phyloP scores from a whole-genome alignment of 139 green algal genomes.

The Chlamydomonas applanata region DNA sequence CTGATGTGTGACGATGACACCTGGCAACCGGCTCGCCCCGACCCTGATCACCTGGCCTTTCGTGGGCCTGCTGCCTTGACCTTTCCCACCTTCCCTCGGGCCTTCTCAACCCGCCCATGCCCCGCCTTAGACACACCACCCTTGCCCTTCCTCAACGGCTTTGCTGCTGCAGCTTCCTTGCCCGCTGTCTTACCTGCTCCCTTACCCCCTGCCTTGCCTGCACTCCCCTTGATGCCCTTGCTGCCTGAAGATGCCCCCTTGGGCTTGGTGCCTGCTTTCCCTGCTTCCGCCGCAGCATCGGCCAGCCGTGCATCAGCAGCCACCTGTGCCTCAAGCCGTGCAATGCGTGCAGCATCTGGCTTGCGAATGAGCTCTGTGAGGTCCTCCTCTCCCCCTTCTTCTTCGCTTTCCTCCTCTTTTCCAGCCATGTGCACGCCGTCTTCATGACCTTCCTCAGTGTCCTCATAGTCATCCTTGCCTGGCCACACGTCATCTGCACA shows the following conservation, averaged over 20 bases:
- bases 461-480: neutral
- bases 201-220: neutral
- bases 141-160: too few relatives aligned
- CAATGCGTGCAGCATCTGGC: neutral
- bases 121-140: too few relatives aligned
- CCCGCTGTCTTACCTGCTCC: too few relatives aligned
- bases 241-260: neutral
- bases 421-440: neutral
- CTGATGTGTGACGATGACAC: too few relatives aligned
- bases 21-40: too few relatives aligned
- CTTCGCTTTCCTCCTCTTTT: neutral
- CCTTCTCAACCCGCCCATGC: too few relatives aligned
- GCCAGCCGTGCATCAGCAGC: neutral
- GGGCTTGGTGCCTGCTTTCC: neutral
- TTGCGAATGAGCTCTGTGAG: neutral
- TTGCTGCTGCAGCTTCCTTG: too few relatives aligned
- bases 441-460: neutral
- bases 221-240: neutral
- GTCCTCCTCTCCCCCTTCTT: neutral
- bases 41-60: too few relatives aligned
- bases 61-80: too few relatives aligned
- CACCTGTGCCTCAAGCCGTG: neutral
- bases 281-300: too few relatives aligned
- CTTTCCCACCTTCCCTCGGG: too few relatives aligned
- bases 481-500: neutral